Evolutionary conservation across 164 flowering plant species (phyloP), one percentile per base, ranked within the genome.

Genomic region (Nelumbo lutea): DNA sequence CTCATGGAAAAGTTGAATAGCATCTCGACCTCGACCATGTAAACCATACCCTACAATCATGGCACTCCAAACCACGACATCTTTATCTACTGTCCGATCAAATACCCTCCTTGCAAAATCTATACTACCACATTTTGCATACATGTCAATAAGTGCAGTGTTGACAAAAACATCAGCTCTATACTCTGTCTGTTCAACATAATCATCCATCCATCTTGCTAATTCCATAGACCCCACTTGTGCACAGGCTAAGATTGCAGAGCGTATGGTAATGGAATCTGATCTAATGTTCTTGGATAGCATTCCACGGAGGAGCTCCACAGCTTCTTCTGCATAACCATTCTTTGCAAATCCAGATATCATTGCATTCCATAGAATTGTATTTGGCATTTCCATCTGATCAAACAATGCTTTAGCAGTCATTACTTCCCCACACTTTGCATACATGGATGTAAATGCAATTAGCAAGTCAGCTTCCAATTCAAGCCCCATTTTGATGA

Each of bases 81-180:
- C 81, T 65, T 76, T 79, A 40, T 68, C 51, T 9, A 51, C 46
- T 41, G 68, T 64, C 50, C 74, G 68, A 52, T 79, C 70, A 70
- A 79, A 76, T 45, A 79, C 70, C 4, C 6, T 15, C 5, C 77
- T 70, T 5, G 81, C 77, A 70, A 15, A 66, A 10, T 59, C 45
- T 51, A 78, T 58, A 57, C 75, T 73, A n/a, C 83, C 83, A 65
- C 83, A 81, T 72, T 81, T 81, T n/a, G 81, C 83, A 71, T 68
- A 76, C 81, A 81, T 81, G 73, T 81, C 83, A 51, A 81, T 76
- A 52, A 81, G 77, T 40, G 81, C 81, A 38, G 83, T 78, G 50
- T 71, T 81, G 56, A 78, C 78, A 64, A 78, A 78, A 13, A 76
- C 56, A 67, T 81, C 79, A 13, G 68, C 47, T 47, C 59, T 47